These are phyloP conservation scores for Terfezia boudieri DNA, from an alignment of 495 filamentous ascomycete genomes.

Conservation along the genomic window DNA sequence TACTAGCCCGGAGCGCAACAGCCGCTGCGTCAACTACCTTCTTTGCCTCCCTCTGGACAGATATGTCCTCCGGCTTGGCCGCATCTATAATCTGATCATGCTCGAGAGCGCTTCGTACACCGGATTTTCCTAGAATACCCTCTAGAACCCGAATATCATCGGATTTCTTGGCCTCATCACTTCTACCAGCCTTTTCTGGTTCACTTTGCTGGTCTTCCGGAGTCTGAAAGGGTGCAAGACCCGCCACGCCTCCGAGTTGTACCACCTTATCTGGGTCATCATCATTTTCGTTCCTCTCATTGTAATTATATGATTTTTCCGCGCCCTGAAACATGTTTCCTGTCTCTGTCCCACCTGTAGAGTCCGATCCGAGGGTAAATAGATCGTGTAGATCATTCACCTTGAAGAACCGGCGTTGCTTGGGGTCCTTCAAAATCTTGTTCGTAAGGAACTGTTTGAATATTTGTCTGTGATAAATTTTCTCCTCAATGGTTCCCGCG, in stretches of 20 bases:
- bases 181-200: constrained; percentile 8
- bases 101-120: constrained; percentile 63
- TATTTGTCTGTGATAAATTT: constrained; percentile 94
- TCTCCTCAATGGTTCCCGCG: constrained; percentile 94
- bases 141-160: constrained; percentile 54
- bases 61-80: constrained; percentile 43
- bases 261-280: constrained; percentile 24
- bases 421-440: constrained; percentile 82
- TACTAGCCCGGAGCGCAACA: constrained; percentile 45
- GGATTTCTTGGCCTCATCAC: constrained; percentile 20
- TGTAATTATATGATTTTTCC: constrained; percentile 39
- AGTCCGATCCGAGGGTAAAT: constrained; percentile 52
- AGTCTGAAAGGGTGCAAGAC: constrained; percentile 19
- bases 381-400: constrained; percentile 72
- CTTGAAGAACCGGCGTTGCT: constrained; percentile 67
- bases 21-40: constrained; percentile 58
- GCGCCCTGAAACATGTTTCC: constrained; percentile 62
- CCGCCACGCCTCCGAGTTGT: constrained; percentile 34
- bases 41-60: constrained; percentile 61
- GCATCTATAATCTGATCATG: constrained; percentile 67
- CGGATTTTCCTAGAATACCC: constrained; percentile 62
- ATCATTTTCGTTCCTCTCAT: constrained; percentile 6
- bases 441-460: constrained; percentile 92
- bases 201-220: neutral
- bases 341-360: constrained; percentile 57